These are phyloP conservation scores for Heterobasidion occidentale DNA, from an alignment of 1,284 basidiomycete species.

Conservation along the genomic window DNA sequence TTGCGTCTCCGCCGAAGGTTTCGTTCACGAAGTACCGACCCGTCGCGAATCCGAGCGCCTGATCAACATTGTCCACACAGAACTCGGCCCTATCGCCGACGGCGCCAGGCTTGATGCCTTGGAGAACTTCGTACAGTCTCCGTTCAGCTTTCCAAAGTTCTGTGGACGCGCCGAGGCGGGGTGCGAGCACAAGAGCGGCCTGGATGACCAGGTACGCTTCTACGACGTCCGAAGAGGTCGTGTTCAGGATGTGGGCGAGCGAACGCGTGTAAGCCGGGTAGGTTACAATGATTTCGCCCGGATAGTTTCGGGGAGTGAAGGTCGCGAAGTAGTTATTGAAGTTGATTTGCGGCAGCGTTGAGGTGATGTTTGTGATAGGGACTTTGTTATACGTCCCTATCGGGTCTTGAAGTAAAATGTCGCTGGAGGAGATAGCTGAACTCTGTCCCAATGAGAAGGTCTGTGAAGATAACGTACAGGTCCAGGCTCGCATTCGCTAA, in stretches of 20 bases:
- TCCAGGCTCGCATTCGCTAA: slow-evolving; percentile 82
- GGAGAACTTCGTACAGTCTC: slow-evolving; percentile 61
- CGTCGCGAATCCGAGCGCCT: slow-evolving; percentile 63
- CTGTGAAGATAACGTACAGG: slow-evolving; percentile 36
- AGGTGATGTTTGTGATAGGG: slow-evolving; percentile 61
- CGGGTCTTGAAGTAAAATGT: slow-evolving; percentile 70
- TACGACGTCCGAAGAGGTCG: slow-evolving; percentile 65
- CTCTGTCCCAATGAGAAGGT: background rate
- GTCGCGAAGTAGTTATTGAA: slow-evolving; percentile 81
- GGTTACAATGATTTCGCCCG: slow-evolving; percentile 73
- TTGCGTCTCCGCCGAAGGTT: slow-evolving; percentile 80
- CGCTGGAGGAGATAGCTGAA: slow-evolving; percentile 27
- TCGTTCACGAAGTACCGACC: slow-evolving; percentile 82
- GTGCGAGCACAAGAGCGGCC: slow-evolving; percentile 57
- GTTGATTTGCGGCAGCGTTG: slow-evolving; percentile 69
- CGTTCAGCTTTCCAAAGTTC: slow-evolving; percentile 71
- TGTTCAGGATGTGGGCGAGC: slow-evolving; percentile 64
- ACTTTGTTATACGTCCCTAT: slow-evolving; percentile 87
- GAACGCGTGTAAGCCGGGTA: slow-evolving; percentile 74
- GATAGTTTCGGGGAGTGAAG: slow-evolving; percentile 75
- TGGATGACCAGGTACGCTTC: slow-evolving; percentile 83
- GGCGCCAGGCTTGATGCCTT: slow-evolving; percentile 84
- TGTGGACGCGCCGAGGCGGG: slow-evolving; percentile 65
- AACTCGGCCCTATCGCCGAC: slow-evolving; percentile 78
- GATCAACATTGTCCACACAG: slow-evolving; percentile 59